These are phyloP conservation scores for Fusarium chlamydosporum DNA, from an alignment of 2,329 filamentous ascomycete genomes.

Conservation along the genomic window DNA sequence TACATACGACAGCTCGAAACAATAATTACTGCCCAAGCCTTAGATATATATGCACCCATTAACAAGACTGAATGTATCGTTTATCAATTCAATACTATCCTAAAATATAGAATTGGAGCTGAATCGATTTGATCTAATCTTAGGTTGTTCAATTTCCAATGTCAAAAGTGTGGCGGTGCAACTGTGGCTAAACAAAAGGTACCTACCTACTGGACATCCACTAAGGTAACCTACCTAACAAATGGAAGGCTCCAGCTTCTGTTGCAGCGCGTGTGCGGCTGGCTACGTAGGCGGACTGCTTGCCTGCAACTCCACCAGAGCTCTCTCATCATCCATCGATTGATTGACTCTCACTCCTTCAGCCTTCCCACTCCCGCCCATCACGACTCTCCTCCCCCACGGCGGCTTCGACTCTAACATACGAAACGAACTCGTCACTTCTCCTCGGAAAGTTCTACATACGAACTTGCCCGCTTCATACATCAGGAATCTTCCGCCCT, in stretches of 20 bases:
- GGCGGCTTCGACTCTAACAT: constrained; percentile 2
- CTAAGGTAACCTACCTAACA: background rate
- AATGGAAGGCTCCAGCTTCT: constrained; percentile 32
- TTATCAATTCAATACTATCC: background rate
- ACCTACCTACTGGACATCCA: constrained; percentile 9
- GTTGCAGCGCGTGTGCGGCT: constrained; percentile 25
- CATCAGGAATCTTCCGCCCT: constrained; percentile 23
- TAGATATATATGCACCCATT: background rate
- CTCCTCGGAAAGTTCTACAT: background rate
- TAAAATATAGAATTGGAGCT: background rate
- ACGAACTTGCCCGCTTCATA: constrained; percentile 11
- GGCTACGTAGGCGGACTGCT: constrained; percentile 58
- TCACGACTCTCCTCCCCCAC: constrained; percentile 4
- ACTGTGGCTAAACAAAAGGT: constrained; percentile 31
- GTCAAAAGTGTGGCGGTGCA: constrained; percentile 38
- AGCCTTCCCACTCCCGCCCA: constrained; percentile 26
- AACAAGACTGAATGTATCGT: background rate
- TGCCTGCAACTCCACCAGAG: constrained; percentile 55
- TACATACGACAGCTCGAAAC: background rate
- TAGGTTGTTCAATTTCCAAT: background rate
- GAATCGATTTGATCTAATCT: background rate
- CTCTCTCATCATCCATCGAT: constrained; percentile 41
- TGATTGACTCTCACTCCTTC: constrained; percentile 29
- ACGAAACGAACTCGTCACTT: constrained; percentile 2
- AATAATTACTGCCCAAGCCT: background rate